phyloP scores from a whole-genome alignment of 139 green algal species.

The Chlamydomonas eustigma region DNA sequence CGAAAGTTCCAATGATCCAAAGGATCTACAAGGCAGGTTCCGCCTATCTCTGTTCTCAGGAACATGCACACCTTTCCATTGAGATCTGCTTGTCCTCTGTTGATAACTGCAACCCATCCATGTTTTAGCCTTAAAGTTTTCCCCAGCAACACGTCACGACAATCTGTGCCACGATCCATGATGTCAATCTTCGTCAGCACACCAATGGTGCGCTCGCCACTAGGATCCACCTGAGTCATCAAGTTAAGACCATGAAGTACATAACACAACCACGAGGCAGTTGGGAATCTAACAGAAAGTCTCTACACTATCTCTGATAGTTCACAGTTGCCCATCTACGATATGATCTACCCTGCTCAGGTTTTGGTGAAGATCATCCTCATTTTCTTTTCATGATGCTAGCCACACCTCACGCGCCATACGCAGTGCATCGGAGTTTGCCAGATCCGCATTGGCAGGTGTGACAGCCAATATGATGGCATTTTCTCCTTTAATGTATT shows the following conservation, averaged over 20 bases:
- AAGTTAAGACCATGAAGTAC: too few species aligned
- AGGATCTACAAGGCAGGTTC: too few species aligned
- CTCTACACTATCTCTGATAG: too few species aligned
- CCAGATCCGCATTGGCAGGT: slow-evolving; percentile 93
- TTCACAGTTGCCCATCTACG: too few species aligned
- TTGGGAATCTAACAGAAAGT: too few species aligned
- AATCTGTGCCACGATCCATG: slow-evolving; percentile 96
- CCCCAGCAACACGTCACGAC: slow-evolving; percentile 78
- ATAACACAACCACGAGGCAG: too few species aligned
- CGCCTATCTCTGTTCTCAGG: too few species aligned
- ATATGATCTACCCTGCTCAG: too few species aligned
- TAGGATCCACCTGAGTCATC: slow-evolving; percentile 36
- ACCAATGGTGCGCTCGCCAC: slow-evolving; percentile 60
- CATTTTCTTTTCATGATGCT: background rate
- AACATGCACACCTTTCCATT: slow-evolving; percentile 54
- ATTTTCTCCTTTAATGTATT: slow-evolving; percentile 85
- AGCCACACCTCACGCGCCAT: slow-evolving; percentile 82
- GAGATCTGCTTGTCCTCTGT: slow-evolving; percentile 88
- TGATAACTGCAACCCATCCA: slow-evolving; percentile 92
- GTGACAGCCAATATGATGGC: slow-evolving; percentile 94
- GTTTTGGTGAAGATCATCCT: too few species aligned
- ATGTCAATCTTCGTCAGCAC: slow-evolving; percentile 98
- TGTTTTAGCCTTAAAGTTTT: slow-evolving; percentile 70
- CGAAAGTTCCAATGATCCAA: too few species aligned
- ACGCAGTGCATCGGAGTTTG: slow-evolving; percentile 90